These are phyloP conservation scores for Aspergillus wentii DNA, from an alignment of 495 filamentous ascomycete species.

Conservation along the genomic window DNA sequence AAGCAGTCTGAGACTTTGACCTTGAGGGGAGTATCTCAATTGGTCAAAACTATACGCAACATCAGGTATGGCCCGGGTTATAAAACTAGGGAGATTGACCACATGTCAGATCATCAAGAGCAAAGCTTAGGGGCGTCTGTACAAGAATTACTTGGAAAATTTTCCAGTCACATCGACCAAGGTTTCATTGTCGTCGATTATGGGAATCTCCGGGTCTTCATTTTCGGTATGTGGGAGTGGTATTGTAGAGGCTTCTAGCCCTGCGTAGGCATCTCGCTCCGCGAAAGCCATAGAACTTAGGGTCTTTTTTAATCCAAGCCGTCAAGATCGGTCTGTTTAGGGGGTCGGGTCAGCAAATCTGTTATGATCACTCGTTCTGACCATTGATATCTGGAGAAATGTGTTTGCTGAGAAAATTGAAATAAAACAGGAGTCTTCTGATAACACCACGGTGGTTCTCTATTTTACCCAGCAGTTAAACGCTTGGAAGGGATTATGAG, in stretches of 20 bases:
- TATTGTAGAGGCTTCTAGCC: slow-evolving; percentile 9
- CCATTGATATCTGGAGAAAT: too few relatives aligned
- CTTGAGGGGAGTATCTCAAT: slow-evolving; percentile 60
- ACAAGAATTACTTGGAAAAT: slow-evolving; percentile 58
- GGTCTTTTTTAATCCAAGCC: too few relatives aligned
- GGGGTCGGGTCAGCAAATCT: too few relatives aligned
- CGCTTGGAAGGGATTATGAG: too few relatives aligned
- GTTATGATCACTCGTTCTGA: too few relatives aligned
- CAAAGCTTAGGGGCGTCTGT: too few relatives aligned
- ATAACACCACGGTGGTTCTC: too few relatives aligned
- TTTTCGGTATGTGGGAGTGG: slow-evolving; percentile 11
- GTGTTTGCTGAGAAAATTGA: too few relatives aligned
- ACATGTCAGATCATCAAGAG: slow-evolving; percentile 9
- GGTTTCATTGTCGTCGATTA: slow-evolving; percentile 58
- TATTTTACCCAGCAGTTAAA: too few relatives aligned
- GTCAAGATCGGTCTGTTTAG: too few relatives aligned
- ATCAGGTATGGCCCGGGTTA: slow-evolving; percentile 57
- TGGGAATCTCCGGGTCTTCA: slow-evolving; percentile 44
- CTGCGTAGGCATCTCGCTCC: too few relatives aligned
- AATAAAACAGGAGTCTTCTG: too few relatives aligned
- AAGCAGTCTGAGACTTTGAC: slow-evolving; percentile 58
- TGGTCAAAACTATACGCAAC: slow-evolving; percentile 75
- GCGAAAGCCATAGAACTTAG: background rate
- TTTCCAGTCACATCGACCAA: slow-evolving; percentile 65
- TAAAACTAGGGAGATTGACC: slow-evolving; percentile 46